Evolutionary conservation across 2,329 filamentous ascomycete genomes (phyloP).

Genomic region (Diaporthe sp.): DNA sequence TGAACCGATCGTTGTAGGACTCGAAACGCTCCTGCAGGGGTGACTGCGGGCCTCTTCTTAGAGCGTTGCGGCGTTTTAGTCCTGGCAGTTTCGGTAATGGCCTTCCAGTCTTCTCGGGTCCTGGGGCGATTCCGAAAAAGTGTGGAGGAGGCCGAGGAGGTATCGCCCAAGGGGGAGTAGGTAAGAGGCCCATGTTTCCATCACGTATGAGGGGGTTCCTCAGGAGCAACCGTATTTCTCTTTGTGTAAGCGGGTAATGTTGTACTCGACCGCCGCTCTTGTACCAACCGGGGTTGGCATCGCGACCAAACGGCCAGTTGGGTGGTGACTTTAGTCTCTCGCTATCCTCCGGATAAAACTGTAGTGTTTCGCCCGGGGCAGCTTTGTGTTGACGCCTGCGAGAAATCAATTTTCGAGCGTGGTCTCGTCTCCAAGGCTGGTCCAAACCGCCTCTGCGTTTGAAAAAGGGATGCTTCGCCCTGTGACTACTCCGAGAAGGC

Average conservation of each 20-base stretch:
- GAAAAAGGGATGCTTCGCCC: background rate
- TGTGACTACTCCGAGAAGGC: background rate
- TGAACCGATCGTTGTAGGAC: background rate
- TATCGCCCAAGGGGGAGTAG: background rate
- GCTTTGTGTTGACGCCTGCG: background rate
- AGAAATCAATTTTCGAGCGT: background rate
- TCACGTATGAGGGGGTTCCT: background rate
- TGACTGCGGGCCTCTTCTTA: background rate
- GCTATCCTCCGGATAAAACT: background rate
- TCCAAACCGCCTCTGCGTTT: background rate
- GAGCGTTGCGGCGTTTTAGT: constrained; percentile 11
- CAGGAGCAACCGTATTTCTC: background rate
- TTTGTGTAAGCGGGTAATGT: background rate
- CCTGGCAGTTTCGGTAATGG: background rate
- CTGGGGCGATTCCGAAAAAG: background rate
- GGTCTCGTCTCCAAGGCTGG: too few species aligned
- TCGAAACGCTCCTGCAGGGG: background rate
- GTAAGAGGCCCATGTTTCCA: background rate
- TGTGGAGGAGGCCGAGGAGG: background rate
- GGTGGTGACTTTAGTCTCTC: background rate
- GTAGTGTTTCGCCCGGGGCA: background rate
- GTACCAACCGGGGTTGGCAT: too few species aligned
- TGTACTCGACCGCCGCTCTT: background rate
- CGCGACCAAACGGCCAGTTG: constrained; percentile 1
- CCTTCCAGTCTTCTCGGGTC: too few species aligned